Evolutionary conservation across 176 grass and related monocot species (phyloP).

Genomic region (Avena eriantha): DNA sequence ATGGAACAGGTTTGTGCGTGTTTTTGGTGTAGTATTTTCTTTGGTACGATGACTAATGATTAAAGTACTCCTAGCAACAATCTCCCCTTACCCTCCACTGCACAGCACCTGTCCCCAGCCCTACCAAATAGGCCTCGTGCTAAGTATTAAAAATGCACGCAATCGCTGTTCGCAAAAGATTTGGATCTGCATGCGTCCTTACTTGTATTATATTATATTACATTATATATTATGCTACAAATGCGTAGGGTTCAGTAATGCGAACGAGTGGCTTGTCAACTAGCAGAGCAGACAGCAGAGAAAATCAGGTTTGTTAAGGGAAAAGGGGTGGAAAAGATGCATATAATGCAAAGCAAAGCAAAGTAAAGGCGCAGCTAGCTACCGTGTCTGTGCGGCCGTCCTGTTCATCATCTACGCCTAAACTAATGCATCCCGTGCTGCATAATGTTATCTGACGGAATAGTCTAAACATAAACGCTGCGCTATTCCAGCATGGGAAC

Average conservation of each 20-base stretch:
- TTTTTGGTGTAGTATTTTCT: background rate
- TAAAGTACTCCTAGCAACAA: conserved; percentile 19
- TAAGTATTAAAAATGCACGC: conserved; percentile 33
- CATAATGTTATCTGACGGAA: conserved; percentile 12
- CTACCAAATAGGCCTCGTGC: conserved; percentile 18
- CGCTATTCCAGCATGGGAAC: conserved; percentile 24
- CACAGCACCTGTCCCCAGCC: conserved; percentile 1
- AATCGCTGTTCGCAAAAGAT: conserved; percentile 5
- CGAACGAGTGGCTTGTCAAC: conserved; percentile 45
- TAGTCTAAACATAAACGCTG: conserved; percentile 37
- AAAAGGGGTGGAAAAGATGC: background rate
- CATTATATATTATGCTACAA: too few species aligned
- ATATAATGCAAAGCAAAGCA: conserved; percentile 35
- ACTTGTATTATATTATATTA: too few species aligned
- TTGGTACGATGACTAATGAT: conserved; percentile 28
- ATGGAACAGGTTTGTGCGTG: background rate
- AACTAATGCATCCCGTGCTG: background rate
- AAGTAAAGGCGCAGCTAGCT: conserved; percentile 14
- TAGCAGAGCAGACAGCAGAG: background rate
- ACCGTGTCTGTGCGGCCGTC: background rate
- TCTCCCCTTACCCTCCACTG: background rate
- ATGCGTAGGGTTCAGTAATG: conserved; percentile 12
- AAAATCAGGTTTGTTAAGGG: conserved; percentile 31
- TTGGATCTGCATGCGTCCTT: background rate
- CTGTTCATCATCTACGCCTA: background rate